Percentiles rank a stretch among this genome's conserved stretches.
Evolutionary conservation across 1,139 yeast species (phyloP).

Genomic region (Kurtzmaniella natalensis): DNA sequence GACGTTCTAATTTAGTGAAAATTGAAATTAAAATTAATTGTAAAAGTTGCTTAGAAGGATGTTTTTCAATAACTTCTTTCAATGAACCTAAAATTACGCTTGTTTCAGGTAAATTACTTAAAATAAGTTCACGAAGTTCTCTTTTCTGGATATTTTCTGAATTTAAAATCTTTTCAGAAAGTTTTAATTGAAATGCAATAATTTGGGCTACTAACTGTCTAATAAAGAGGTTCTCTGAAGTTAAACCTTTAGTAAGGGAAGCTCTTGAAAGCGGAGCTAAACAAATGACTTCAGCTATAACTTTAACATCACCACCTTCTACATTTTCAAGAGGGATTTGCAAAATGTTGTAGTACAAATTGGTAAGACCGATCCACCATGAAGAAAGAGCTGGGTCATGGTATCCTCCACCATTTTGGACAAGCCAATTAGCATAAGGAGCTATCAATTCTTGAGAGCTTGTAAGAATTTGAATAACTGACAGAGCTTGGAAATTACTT

Average conservation of each 20-base stretch:
- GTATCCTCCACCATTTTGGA: slow-evolving; percentile 50
- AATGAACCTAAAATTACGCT: slow-evolving; percentile 7
- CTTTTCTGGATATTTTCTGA: slow-evolving; percentile 25
- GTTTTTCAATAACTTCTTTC: slow-evolving; percentile 7
- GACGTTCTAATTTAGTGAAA: slow-evolving; percentile 18
- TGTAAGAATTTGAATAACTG: slow-evolving; percentile 48
- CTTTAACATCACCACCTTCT: slow-evolving; percentile 13
- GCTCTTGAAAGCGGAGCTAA: slow-evolving; percentile 65
- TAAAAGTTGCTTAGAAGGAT: slow-evolving; percentile 15
- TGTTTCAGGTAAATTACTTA: slow-evolving; percentile 27
- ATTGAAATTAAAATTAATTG: slow-evolving; percentile 24
- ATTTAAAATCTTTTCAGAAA: slow-evolving; percentile 36
- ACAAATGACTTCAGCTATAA: slow-evolving; percentile 50
- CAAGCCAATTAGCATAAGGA: slow-evolving; percentile 60
- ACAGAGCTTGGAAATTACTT: slow-evolving; percentile 55
- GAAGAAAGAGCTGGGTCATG: slow-evolving; percentile 73
- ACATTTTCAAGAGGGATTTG: slow-evolving; percentile 36
- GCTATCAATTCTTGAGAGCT: slow-evolving; percentile 68
- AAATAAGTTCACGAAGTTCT: slow-evolving; percentile 26
- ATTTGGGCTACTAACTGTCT: slow-evolving; percentile 64
- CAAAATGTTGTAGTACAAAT: slow-evolving; percentile 56
- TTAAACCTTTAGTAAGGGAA: slow-evolving; percentile 56
- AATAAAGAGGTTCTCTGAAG: slow-evolving; percentile 50
- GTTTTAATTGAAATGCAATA: slow-evolving; percentile 50
- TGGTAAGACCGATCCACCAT: slow-evolving; percentile 77